Evolutionary conservation across 2,329 filamentous ascomycete species (phyloP), one percentile per base, ranked within the genome.

Genomic region (Penicillium concentricum): DNA sequence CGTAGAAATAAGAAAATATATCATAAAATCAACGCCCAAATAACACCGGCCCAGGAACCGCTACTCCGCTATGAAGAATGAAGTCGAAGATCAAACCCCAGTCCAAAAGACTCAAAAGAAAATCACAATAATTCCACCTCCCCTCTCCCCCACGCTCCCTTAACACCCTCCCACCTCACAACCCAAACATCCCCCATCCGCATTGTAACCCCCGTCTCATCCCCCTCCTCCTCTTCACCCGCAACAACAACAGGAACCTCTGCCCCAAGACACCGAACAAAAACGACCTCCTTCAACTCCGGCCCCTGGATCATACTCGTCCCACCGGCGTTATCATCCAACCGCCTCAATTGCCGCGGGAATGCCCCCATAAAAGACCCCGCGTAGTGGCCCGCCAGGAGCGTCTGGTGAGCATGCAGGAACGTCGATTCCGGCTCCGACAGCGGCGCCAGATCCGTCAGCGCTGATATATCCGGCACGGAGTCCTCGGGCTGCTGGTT

Each of bases 231-330:
- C 45, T 70, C 71, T 18, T 67, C 72, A 2, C 68, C 67, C 8
- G 69, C 72, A 42, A 75, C 60, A 32, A 76, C 57, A 57, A 76
- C 68, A 24, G 66, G 79, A 9, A 84, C 78, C 72, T 84, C 81
- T 18, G 71, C 73, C 0, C 58, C 71, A 22, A 79, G 56, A 72
- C 77, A 79, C 59, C 93, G 81, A 39, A 92, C 86, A 74, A 99
- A 97, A 2, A 97, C 92, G 8, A 91, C 91, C 2, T 84, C 82
- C 59, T 94, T 89, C 46, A 86, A 77, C 71, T 97, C 94, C 0
- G 94, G 94, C 2, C 84, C 81, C 69, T 96, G 92, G 30, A 97
- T 85, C 94, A 99, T 99, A 76, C 85, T 92, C 55, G 93, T 87
- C 10, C 92, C 92, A 30, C 92, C 93, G 0, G 89, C 87, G 15